phyloP scores from a whole-genome alignment of 345 rosid genomes.

The Hirschfeldia incana region DNA sequence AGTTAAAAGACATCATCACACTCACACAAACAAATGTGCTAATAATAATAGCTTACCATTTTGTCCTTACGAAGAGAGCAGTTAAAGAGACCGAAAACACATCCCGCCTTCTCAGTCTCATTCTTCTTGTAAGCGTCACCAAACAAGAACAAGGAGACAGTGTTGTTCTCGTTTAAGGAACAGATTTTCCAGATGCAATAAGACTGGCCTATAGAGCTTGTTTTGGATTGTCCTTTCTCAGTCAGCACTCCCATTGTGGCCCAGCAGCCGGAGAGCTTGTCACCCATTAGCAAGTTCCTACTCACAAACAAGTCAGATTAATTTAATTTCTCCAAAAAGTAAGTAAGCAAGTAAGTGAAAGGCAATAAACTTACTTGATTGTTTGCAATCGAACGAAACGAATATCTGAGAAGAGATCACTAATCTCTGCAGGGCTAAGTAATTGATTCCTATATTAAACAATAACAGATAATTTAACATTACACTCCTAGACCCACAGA shows the following conservation, averaged over 20 bases:
- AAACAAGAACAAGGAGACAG: slow-evolving; percentile 79
- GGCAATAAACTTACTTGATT: slow-evolving; percentile 51
- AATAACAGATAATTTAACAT: too few species aligned
- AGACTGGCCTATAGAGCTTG: slow-evolving; percentile 73
- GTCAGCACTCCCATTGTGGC: slow-evolving; percentile 79
- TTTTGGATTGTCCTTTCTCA: slow-evolving; percentile 76
- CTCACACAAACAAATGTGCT: not conserved
- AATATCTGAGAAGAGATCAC: slow-evolving; percentile 69
- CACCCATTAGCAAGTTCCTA: slow-evolving; percentile 78
- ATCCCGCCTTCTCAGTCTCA: slow-evolving; percentile 60
- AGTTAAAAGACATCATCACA: not conserved
- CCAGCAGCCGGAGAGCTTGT: slow-evolving; percentile 82
- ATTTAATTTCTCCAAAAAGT: not conserved
- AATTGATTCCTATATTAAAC: slow-evolving; percentile 54
- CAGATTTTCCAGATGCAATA: slow-evolving; percentile 34
- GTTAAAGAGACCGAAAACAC: slow-evolving; percentile 75
- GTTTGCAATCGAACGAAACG: slow-evolving; percentile 71
- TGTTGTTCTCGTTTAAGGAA: slow-evolving; percentile 59
- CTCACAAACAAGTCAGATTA: not conserved
- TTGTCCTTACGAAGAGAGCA: slow-evolving; percentile 66
- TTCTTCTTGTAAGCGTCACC: slow-evolving; percentile 74
- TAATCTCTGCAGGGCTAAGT: slow-evolving; percentile 58
- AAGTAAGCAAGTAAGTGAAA: not conserved
- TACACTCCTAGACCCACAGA: too few species aligned
- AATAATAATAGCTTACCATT: slow-evolving; percentile 41